Conservation (phyloP, 192 early-diverging fungal species). For the Geranomyces variabilis region DNA sequence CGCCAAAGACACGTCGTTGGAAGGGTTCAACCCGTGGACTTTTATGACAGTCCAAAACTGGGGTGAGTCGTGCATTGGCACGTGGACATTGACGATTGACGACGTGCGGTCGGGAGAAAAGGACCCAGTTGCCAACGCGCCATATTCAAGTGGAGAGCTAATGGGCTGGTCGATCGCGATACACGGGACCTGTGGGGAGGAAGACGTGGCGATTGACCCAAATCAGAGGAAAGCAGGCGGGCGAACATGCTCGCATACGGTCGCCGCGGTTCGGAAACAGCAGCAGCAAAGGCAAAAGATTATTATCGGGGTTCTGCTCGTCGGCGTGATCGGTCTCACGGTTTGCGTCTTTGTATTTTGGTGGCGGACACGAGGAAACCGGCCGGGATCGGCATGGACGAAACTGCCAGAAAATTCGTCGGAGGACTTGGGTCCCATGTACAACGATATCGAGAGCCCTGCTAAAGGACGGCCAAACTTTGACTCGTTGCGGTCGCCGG, state of each 20-base stretch:
- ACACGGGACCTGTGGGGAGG: slow-evolving; percentile 35
- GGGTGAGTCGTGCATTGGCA: slow-evolving; percentile 52
- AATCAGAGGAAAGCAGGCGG: slow-evolving; percentile 12
- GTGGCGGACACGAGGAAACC: slow-evolving; percentile 6
- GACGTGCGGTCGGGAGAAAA: slow-evolving; percentile 31
- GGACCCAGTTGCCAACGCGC: slow-evolving; percentile 23
- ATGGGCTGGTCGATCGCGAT: slow-evolving; percentile 33
- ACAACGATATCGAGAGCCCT: slow-evolving; percentile 24
- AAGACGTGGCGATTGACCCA: slow-evolving; percentile 28
- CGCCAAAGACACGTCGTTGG: slow-evolving; percentile 35
- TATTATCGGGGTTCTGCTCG: slow-evolving; percentile 3
- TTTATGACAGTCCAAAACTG: slow-evolving; percentile 59
- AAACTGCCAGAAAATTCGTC: not conserved
- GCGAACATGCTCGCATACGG: slow-evolving; percentile 30
- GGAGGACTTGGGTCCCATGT: not conserved
- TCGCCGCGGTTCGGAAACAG: not conserved
- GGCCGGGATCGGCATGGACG: not conserved
- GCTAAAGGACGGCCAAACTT: not conserved
- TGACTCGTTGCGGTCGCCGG: slow-evolving; percentile 13
- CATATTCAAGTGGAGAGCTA: slow-evolving; percentile 32
- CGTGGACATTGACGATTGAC: slow-evolving; percentile 45
- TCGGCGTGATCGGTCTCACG: not conserved
- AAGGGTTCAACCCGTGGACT: slow-evolving; percentile 58
- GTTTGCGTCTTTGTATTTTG: slow-evolving; percentile 12
- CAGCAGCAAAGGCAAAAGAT: slow-evolving; percentile 12